Evolutionary conservation across 257 asterid genomes (phyloP).

Genomic region (Solanum pimpinellifolium): DNA sequence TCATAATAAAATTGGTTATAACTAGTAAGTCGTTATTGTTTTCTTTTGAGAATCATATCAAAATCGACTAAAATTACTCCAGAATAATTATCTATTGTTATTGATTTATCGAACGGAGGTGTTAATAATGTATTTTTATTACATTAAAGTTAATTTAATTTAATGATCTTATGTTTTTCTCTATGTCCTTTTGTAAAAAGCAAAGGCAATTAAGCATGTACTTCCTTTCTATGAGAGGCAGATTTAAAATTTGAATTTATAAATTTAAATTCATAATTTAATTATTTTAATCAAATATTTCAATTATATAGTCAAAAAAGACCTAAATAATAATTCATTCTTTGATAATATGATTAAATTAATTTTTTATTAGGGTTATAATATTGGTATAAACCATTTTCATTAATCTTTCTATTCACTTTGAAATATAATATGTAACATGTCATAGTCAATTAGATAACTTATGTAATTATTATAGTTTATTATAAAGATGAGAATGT

Average conservation of each 20-base stretch:
- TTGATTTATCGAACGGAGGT: not conserved
- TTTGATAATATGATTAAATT: not conserved
- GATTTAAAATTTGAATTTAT: too few species aligned
- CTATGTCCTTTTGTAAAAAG: not conserved
- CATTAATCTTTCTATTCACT: not conserved
- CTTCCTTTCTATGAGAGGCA: not conserved
- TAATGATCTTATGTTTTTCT: not conserved
- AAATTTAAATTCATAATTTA: too few species aligned
- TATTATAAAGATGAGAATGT: not conserved
- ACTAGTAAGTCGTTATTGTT: not conserved
- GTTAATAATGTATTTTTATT: not conserved
- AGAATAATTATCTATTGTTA: not conserved
- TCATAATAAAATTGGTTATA: too few species aligned
- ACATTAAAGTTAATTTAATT: not conserved
- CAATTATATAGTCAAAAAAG: not conserved
- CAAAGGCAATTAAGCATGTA: not conserved
- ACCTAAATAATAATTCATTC: not conserved
- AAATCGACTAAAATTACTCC: too few species aligned
- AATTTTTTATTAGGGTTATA: not conserved
- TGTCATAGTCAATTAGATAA: not conserved
- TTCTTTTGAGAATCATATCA: too few species aligned
- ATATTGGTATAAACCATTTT: not conserved
- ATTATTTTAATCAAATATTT: too few species aligned
- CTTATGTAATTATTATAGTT: not conserved
- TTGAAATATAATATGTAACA: not conserved